These are phyloP conservation scores for Kwoniella mangroviensis DNA, from an alignment of 768 basidiomycete species.

Conservation along the genomic window DNA sequence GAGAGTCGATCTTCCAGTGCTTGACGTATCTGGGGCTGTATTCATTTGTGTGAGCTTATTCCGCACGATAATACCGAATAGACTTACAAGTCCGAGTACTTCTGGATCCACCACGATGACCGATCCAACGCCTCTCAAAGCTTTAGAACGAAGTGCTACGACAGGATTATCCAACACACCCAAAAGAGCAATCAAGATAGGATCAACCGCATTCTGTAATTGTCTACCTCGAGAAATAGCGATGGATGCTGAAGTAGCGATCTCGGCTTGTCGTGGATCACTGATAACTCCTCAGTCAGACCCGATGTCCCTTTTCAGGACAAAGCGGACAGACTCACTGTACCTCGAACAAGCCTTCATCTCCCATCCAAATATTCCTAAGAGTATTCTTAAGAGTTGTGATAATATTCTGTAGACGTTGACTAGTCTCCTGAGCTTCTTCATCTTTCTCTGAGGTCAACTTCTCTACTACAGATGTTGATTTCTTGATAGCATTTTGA, in stretches of 20 bases:
- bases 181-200: slow-evolving; percentile 78
- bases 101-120: slow-evolving; percentile 87
- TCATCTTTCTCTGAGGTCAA: slow-evolving; percentile 54
- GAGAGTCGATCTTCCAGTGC: slow-evolving; percentile 87
- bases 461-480: slow-evolving; percentile 63
- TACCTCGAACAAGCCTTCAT: slow-evolving; percentile 77
- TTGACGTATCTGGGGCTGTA: slow-evolving; percentile 65
- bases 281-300: slow-evolving; percentile 19
- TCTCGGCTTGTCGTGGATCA: slow-evolving; percentile 36
- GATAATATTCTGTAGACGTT: slow-evolving; percentile 31
- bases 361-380: slow-evolving; percentile 73
- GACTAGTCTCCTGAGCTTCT: slow-evolving; percentile 35
- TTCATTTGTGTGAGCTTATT: not conserved
- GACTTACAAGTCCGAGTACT: slow-evolving; percentile 73
- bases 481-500: slow-evolving; percentile 69
- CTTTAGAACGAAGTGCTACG: slow-evolving; percentile 93
- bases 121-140: slow-evolving; percentile 82
- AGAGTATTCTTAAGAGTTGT: slow-evolving; percentile 68
- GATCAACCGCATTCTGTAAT: slow-evolving; percentile 78
- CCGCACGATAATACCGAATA: not conserved
- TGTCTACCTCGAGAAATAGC: slow-evolving; percentile 40
- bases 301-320: not conserved
- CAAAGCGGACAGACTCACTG: slow-evolving; percentile 39
- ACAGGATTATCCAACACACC: slow-evolving; percentile 78
- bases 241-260: slow-evolving; percentile 26